Base-by-base conservation (phyloP, 1,284 basidiomycete genomes). In the Xanthoconium separans region DNA sequence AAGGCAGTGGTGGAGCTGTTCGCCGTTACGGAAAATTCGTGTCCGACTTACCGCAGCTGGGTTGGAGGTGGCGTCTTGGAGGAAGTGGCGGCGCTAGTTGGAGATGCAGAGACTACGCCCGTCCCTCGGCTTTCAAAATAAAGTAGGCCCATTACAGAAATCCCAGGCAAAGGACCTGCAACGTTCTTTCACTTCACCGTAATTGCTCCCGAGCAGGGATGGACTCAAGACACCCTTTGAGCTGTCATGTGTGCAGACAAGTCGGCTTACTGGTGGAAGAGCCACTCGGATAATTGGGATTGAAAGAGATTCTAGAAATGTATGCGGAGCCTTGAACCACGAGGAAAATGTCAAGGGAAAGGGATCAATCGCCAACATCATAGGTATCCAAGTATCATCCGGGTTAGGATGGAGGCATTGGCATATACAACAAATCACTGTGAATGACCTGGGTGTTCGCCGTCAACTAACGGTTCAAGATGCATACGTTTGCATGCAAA, bases 1-100 rank as follows among this genome's bases (percentile, higher is more conserved):
- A 47, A 44, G 56, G 65, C 65, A 12, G 55, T 68, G 61, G 47
- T 42, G 41, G 44, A 40, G 34, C 46, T 33, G 54, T 53, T n/a
- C 33, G 45, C 39, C 11, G 37, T 55, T 44, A 54, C 48, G 55
- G 48, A 44, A 40, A 41, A 40, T 15, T 9, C 37, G 42, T 7
- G 31, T 34, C 42, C n/a, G 29, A 37, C 40, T 42, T 43, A 36
- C 49, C 59, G 27, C 45, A 53, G 37, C 42, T n/a, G 41, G 16
- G 46, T 20, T 30, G 16, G 31, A 36, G 15, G 33, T 27, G 54
- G 45, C 36, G 44, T 39, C 43, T 34, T 45, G 18, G n/a, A n/a
- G n/a, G n/a, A n/a, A n/a, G 44, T 48, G 47, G 47, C n/a, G 41
- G 45, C 43, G 45, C 47, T 16, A 46, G 41, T n/a, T 15, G 27